Evolutionary conservation across 176 grass and related monocot genomes (phyloP).

Genomic region (Rhynchospora tenuis): DNA sequence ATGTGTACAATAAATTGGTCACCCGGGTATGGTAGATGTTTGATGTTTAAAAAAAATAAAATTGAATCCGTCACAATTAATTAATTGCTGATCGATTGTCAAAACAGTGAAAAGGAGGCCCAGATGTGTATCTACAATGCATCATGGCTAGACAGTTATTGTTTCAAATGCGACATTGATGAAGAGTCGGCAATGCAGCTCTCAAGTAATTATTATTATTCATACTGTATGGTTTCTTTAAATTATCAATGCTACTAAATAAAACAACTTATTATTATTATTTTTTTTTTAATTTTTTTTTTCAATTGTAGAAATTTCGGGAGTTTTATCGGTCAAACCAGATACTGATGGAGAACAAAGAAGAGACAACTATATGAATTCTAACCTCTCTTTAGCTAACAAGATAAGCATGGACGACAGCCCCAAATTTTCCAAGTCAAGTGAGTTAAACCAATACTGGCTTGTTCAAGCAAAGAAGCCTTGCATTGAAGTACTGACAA

Average conservation of each 20-base stretch:
- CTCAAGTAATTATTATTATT: constrained; percentile 42
- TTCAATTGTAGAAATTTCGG: constrained; percentile 37
- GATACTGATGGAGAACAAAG: constrained; percentile 38
- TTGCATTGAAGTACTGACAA: constrained; percentile 73
- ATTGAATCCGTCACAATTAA: not conserved
- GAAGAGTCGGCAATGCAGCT: constrained; percentile 45
- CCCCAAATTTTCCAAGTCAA: constrained; percentile 27
- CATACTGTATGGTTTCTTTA: not conserved
- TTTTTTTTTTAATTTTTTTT: constrained; percentile 22
- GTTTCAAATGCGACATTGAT: constrained; percentile 69
- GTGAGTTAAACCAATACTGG: constrained; percentile 56
- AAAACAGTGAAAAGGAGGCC: constrained; percentile 52
- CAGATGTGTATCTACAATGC: constrained; percentile 76
- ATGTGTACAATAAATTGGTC: not conserved
- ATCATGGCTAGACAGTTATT: constrained; percentile 51
- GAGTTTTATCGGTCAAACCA: constrained; percentile 50
- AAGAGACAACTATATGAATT: constrained; percentile 22
- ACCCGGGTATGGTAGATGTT: not conserved
- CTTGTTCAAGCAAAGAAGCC: constrained; percentile 75
- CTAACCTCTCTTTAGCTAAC: not conserved
- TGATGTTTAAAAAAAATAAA: not conserved
- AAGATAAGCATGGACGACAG: constrained; percentile 23
- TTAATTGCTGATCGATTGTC: constrained; percentile 10
- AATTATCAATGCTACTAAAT: constrained; percentile 4
- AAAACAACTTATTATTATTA: not conserved